phyloP scores from a whole-genome alignment of 768 basidiomycete genomes.

The Termitomyces titanicus region DNA sequence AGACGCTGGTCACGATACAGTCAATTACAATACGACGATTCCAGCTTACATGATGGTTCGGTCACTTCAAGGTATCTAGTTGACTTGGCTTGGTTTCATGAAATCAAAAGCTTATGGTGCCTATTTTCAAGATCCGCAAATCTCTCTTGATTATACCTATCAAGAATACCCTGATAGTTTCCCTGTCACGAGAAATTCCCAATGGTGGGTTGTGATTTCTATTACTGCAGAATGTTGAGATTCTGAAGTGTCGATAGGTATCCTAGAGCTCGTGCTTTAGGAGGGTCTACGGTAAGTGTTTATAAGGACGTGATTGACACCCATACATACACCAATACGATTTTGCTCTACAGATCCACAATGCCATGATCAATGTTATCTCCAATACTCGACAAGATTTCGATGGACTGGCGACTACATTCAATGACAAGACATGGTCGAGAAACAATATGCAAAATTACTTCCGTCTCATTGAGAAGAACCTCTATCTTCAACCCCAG shows the following conservation, averaged over 20 bases:
- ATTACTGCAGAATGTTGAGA: not conserved
- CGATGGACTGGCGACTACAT: slow-evolving; percentile 20
- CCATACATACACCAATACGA: not conserved
- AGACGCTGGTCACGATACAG: slow-evolving; percentile 26
- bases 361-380: slow-evolving; percentile 27
- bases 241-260: slow-evolving; percentile 15
- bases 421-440: slow-evolving; percentile 26
- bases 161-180: slow-evolving; percentile 25
- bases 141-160: slow-evolving; percentile 25
- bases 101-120: not conserved
- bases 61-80: slow-evolving; percentile 20
- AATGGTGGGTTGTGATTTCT: slow-evolving; percentile 15
- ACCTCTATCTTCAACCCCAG: slow-evolving; percentile 12
- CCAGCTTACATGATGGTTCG: slow-evolving; percentile 22
- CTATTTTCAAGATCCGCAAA: slow-evolving; percentile 18
- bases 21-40: slow-evolving; percentile 25
- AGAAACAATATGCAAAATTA: slow-evolving; percentile 27
- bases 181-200: slow-evolving; percentile 17
- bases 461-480: slow-evolving; percentile 24
- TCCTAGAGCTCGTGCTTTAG: slow-evolving; percentile 25
- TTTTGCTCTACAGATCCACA: slow-evolving; percentile 19
- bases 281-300: slow-evolving; percentile 25
- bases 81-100: not conserved
- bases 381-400: slow-evolving; percentile 22
- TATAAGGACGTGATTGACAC: too few relatives aligned